Evolutionary conservation across 148 eudicot genomes (phyloP), one percentile per base, ranked within the genome.

Genomic region (Nepenthes gracilis): DNA sequence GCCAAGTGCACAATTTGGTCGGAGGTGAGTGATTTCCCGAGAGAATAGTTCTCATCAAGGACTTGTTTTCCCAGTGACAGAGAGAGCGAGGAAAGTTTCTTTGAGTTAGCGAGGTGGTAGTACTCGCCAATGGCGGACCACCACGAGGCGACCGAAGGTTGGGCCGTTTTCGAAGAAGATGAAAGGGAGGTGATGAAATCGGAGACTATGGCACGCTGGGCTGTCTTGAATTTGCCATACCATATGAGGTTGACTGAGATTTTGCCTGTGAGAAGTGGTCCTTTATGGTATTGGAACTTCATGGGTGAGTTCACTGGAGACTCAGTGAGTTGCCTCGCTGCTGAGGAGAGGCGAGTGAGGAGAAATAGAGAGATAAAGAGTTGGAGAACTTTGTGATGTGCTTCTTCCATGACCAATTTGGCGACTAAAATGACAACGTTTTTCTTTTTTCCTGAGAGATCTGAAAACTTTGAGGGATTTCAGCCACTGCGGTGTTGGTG

Each of bases 191-290:
- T 50, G 40, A 80, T 50, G 60, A 80, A 80, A 45, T 80, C 84
- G 7, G 80, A 65, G 47, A 80, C 49, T 5, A 80, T 65, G 38
- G 76, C 75, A 1, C 75, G 63, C 54, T 80, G 84, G 9, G 73
- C 15, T 0, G 84, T 69, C 36, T 55, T 61, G 71, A 80, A 80
- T 2, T 71, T 74, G 2, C 85, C 85, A 64, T 80, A 80, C 85
- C 81, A 80, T 7, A 80, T 77, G 1, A 80, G 72, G 13, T 77
- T 80, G 45, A 80, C 72, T 37, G 79, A 33, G 40, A 77, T 68
- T 43, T 61, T 60, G 23, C 85, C 85, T 45, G 76, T 50, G 34
- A 80, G 65, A 57, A 77, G 85, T 11, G 72, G 74, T 67, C 81
- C 81, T 2, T 54, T 56, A 71, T 77, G 81, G 84, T 80, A 80